These are phyloP conservation scores for Colletotrichum melonis DNA, from an alignment of 2,329 filamentous ascomycete species.

Conservation along the genomic window DNA sequence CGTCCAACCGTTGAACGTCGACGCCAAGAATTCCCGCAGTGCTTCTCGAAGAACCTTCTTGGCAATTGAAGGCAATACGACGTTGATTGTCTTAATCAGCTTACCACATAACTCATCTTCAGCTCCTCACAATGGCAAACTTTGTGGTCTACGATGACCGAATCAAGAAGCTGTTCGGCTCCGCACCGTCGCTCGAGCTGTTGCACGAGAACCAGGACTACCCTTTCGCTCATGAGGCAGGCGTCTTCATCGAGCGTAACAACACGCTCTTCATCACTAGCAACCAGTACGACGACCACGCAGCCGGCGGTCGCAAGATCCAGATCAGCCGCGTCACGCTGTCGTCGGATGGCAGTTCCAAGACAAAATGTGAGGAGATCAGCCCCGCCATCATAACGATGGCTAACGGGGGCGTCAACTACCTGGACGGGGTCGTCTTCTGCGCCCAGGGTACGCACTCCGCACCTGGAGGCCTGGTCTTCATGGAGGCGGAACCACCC, in stretches of 20 bases:
- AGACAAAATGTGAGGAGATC: conserved; percentile 47
- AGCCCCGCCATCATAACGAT: conserved; percentile 48
- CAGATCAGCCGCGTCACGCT: conserved; percentile 44
- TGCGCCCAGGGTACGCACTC: conserved; percentile 51
- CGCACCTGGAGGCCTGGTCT: conserved; percentile 44
- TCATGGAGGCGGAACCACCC: conserved; percentile 45
- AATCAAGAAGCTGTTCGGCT: conserved; percentile 45
- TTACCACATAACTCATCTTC: not conserved
- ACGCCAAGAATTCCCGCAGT: not conserved
- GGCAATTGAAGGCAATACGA: not conserved
- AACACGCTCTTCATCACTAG: conserved; percentile 48
- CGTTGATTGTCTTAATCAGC: not conserved
- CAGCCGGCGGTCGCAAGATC: conserved; percentile 38
- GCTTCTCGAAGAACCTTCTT: conserved; percentile 2
- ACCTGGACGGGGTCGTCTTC: conserved; percentile 51
- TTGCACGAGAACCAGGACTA: conserved; percentile 51
- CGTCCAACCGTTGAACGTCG: not conserved
- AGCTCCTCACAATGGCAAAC: conserved; percentile 11
- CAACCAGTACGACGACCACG: conserved; percentile 43
- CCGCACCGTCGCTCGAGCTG: conserved; percentile 47
- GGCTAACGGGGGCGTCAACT: conserved; percentile 63
- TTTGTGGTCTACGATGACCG: conserved; percentile 27
- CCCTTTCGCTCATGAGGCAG: conserved; percentile 62
- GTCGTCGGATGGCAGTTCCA: conserved; percentile 12
- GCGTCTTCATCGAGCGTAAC: conserved; percentile 45